Percentiles rank a stretch among this genome's conserved stretches.
Evolutionary conservation across 495 filamentous ascomycete genomes (phyloP).

Genomic region (Trichoderma parareesei): DNA sequence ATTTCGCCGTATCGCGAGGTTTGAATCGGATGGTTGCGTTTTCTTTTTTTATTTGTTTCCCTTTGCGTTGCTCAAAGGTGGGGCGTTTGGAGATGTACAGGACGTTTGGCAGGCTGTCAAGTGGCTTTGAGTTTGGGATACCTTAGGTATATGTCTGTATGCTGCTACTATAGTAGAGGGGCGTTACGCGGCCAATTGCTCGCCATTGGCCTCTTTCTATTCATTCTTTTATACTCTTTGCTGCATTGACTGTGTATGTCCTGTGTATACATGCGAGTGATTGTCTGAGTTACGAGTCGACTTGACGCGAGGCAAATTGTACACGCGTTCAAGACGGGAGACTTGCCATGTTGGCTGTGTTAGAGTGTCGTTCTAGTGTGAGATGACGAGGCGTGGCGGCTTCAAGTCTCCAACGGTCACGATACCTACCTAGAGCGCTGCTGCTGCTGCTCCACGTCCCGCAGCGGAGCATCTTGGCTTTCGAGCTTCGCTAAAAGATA

Average conservation of each 20-base stretch:
- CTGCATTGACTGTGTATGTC: background rate
- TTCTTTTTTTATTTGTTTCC: background rate
- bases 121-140: background rate
- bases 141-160: background rate
- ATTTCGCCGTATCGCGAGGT: slow-evolving; percentile 44
- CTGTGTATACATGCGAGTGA: background rate
- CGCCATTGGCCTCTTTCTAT: background rate
- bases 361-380: background rate
- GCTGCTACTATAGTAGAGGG: background rate
- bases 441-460: too few species aligned
- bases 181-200: background rate
- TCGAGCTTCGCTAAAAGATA: too few species aligned
- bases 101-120: too few species aligned
- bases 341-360: background rate
- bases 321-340: background rate
- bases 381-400: background rate
- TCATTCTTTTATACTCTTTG: background rate
- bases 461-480: too few species aligned
- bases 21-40: background rate
- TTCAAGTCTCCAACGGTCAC: background rate
- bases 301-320: background rate
- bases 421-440: background rate
- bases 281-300: background rate
- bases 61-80: background rate
- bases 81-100: background rate